Base-by-base conservation (phyloP, 2,329 filamentous ascomycete genomes). In the Aspergillus amoenus region DNA sequence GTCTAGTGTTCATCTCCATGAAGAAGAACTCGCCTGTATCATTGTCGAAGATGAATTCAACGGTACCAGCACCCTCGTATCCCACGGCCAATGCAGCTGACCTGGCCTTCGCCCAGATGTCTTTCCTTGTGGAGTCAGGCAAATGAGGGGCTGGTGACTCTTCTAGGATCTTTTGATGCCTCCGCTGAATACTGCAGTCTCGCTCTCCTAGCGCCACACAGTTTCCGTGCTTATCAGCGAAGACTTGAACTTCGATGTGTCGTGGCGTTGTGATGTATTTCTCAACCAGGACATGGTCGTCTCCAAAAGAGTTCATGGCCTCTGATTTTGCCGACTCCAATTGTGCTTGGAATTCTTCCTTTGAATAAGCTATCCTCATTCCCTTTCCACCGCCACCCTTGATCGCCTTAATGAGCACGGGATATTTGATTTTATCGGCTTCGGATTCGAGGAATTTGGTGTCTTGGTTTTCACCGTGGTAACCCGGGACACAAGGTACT, bases 401-500 rank as follows among this genome's bases (percentile, higher is more conserved):
- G 61, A 88, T 83, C 21, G 85, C 85, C 70, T 88, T 88, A 46
- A 88, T 79, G 8, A 88, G 77, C 2, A 88, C 85, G 0, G 84
- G 84, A 62, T 85, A 86, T 58, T 84, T 83, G 65, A 89, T 88
- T 62, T 89, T 85, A 65, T 84, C 84, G 7, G 94, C 93, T 71
- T 93, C 86, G 9, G 80, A 77, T 55, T 91, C 82, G 27, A 89
- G 77, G 58, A 82, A 79, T 8, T 76, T 71, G 1, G 83, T 78
- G 48, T 88, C 85, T 77, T 99, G 94, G 52, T 96, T 90, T 1
- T 81, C 68, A 17, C 94, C 94, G 72, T 97, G 94, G 69, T 99
- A 99, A 0, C 94, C 94, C 0, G 94, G 94, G 48, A 99, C 94
- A 68, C 94, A 97, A 4, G 93, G 93, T 3, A 99, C 94, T 8